phyloP scores from a whole-genome alignment of 495 filamentous ascomycete genomes.

The Penicillium psychrofluorescens region DNA sequence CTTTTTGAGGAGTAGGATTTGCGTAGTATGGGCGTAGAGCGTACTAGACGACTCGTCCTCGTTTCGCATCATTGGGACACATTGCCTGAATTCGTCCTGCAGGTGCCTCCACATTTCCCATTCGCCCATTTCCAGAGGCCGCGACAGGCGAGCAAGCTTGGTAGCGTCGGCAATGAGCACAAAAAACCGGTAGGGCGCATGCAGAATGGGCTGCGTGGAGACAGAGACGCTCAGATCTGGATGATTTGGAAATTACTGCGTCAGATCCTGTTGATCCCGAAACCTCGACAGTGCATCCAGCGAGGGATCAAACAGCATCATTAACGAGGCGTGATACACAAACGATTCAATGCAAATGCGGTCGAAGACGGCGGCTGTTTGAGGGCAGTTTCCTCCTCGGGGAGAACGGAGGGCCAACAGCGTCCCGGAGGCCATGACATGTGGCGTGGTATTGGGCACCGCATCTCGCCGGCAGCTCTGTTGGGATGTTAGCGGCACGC shows the following conservation, averaged over 20 bases:
- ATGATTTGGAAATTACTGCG: not conserved
- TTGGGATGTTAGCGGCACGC: not conserved
- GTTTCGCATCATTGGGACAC: not conserved
- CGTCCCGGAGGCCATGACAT: constrained; percentile 4
- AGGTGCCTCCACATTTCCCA: not conserved
- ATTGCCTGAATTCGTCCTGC: not conserved
- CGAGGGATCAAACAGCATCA: constrained; percentile 10
- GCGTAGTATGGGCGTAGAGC: not conserved
- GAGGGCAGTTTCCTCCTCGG: not conserved
- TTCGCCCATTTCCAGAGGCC: not conserved
- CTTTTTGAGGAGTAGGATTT: constrained; percentile 4
- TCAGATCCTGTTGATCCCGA: not conserved
- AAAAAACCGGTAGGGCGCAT: constrained; percentile 7
- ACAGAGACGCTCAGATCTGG: not conserved
- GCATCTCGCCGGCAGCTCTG: constrained; percentile 4
- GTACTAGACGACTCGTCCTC: not conserved
- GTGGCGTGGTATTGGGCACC: constrained; percentile 1
- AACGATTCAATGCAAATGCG: constrained; percentile 11
- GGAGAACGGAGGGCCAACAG: constrained; percentile 1
- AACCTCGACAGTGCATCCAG: constrained; percentile 4
- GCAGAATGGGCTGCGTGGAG: constrained; percentile 5
- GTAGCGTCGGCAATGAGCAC: constrained; percentile 7
- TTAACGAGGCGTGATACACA: constrained; percentile 8
- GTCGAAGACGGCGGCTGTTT: constrained; percentile 6
- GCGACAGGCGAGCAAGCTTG: constrained; percentile 3